Percentiles rank a stretch among this genome's conserved stretches.
phyloP scores from a whole-genome alignment of 306 rosid genomes.

The Prunus mira region DNA sequence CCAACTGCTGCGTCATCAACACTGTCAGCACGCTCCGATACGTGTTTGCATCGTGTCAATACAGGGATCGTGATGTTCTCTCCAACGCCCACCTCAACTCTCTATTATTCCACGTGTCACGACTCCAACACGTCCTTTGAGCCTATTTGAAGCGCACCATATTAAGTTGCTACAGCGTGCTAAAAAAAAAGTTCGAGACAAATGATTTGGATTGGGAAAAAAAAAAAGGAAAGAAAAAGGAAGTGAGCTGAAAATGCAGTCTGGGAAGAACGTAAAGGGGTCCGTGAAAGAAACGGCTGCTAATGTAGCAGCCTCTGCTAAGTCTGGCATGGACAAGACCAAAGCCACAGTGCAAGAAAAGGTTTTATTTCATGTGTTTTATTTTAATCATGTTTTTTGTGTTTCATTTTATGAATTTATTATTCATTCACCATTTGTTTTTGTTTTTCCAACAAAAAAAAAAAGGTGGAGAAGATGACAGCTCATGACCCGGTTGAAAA shows the following conservation, averaged over 20 bases:
- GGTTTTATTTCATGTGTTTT: constrained; percentile 26
- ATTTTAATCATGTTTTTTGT: neutral
- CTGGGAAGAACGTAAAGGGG: constrained; percentile 50
- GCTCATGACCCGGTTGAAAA: constrained; percentile 45
- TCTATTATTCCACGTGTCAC: neutral
- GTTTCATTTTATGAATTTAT: neutral
- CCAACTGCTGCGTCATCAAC: too few species aligned
- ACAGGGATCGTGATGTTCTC: neutral
- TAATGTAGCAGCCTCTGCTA: constrained; percentile 73
- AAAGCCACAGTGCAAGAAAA: constrained; percentile 69
- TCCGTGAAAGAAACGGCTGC: constrained; percentile 56
- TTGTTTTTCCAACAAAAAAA: too few species aligned
- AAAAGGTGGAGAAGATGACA: constrained; percentile 41
- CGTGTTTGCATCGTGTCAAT: neutral
- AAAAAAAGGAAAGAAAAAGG: neutral
- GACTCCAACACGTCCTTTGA: neutral
- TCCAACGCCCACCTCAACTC: neutral
- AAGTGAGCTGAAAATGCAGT: constrained; percentile 38
- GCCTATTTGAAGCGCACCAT: neutral
- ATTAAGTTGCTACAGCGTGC: neutral
- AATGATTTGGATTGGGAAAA: neutral
- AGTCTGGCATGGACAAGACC: constrained; percentile 71
- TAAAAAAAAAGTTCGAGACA: neutral
- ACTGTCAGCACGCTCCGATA: neutral
- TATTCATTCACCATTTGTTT: neutral